phyloP scores from a whole-genome alignment of 306 rosid genomes.

The Lotus japonicus region DNA sequence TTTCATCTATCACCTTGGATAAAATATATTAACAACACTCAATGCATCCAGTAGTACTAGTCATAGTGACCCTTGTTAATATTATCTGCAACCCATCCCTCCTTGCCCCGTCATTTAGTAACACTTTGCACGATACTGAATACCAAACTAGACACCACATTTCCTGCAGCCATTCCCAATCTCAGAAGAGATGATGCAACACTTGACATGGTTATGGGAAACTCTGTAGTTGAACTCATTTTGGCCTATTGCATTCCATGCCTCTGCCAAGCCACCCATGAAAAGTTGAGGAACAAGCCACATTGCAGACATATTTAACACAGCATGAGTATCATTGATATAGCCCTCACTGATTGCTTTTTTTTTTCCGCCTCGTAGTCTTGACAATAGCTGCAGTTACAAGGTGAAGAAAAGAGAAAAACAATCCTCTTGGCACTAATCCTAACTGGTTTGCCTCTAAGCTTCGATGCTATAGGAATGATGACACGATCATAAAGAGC shows the following conservation, averaged over 20 bases:
- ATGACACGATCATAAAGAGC: conserved; percentile 46
- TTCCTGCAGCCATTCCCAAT: conserved; percentile 50
- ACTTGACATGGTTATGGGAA: conserved; percentile 60
- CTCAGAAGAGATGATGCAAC: conserved; percentile 45
- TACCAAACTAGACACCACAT: conserved; percentile 33
- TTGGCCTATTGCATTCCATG: conserved; percentile 57
- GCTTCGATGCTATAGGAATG: conserved; percentile 51
- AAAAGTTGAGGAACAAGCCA: conserved; percentile 59
- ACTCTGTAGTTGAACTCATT: conserved; percentile 64
- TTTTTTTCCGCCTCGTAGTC: conserved; percentile 24
- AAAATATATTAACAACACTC: conserved; percentile 33
- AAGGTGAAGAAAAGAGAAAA: conserved; percentile 34
- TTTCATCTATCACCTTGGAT: conserved; percentile 4
- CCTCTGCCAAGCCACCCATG: conserved; percentile 59
- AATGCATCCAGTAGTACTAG: conserved; percentile 44
- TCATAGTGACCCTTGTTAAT: conserved; percentile 52
- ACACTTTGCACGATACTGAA: conserved; percentile 29
- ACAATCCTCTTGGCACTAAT: conserved; percentile 42
- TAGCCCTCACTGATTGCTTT: conserved; percentile 36
- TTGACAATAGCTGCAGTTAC: conserved; percentile 40
- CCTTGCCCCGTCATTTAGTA: conserved; percentile 53
- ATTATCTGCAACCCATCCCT: conserved; percentile 53
- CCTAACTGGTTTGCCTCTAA: conserved; percentile 44
- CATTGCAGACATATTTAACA: conserved; percentile 52
- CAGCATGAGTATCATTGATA: conserved; percentile 17